These are phyloP conservation scores for Kwoniella dendrophila DNA, from an alignment of 768 basidiomycete genomes.

Conservation along the genomic window DNA sequence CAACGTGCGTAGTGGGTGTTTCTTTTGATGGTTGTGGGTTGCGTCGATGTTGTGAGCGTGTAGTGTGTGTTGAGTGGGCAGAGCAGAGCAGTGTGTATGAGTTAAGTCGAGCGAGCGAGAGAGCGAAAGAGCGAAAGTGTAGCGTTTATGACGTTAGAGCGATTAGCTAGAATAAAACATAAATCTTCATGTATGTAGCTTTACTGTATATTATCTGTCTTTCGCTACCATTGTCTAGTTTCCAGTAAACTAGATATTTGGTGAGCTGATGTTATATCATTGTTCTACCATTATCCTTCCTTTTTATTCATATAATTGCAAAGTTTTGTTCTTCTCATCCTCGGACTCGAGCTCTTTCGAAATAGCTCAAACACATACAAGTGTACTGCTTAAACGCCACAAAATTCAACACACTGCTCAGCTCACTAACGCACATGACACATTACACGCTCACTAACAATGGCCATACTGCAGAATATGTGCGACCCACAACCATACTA, in stretches of 20 bases:
- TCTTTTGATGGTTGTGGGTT: constrained; percentile 19
- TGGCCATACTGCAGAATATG: neutral
- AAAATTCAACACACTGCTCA: neutral
- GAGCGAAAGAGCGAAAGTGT: neutral
- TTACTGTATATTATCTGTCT: neutral
- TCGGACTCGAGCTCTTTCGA: too few species aligned
- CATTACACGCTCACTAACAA: constrained; percentile 1
- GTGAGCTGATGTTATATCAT: constrained; percentile 11
- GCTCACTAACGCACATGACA: constrained; percentile 5
- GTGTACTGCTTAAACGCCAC: neutral
- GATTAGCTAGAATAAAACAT: neutral
- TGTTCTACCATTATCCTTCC: neutral
- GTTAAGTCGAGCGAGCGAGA: neutral
- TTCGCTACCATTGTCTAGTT: neutral
- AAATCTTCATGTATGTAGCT: constrained; percentile 21
- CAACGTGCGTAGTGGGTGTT: constrained; percentile 39
- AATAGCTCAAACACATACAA: neutral
- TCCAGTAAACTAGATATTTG: too few species aligned
- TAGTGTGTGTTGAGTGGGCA: neutral
- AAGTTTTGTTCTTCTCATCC: too few species aligned
- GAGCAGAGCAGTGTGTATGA: constrained; percentile 15
- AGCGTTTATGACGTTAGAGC: constrained; percentile 3
- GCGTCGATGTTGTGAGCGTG: constrained; percentile 16
- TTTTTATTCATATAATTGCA: neutral
- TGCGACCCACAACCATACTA: constrained; percentile 2